Evolutionary conservation across 257 asterid species (phyloP).

Genomic region (Primulina huaijiensis): DNA sequence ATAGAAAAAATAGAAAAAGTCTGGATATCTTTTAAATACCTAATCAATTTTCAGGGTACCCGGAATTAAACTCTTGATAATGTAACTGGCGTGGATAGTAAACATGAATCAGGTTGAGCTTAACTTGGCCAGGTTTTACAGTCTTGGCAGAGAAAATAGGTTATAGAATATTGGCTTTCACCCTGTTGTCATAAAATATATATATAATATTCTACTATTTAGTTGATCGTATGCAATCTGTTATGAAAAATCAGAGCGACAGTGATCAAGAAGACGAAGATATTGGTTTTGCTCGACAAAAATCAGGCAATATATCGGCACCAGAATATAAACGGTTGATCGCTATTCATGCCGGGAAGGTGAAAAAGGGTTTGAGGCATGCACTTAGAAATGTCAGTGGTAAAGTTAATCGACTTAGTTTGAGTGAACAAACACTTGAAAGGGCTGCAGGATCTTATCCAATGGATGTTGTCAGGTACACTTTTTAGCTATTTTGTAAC

Average conservation of each 20-base stretch:
- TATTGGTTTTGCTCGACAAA: constrained; percentile 23
- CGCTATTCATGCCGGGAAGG: constrained; percentile 56
- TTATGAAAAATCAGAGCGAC: constrained; percentile 36
- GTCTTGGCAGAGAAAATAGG: neutral
- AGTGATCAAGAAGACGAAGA: constrained; percentile 38
- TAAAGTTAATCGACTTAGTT: constrained; percentile 66
- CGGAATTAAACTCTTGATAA: neutral
- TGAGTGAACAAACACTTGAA: constrained; percentile 76
- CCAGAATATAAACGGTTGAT: constrained; percentile 62
- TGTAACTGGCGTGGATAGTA: neutral
- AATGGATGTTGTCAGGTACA: constrained; percentile 57
- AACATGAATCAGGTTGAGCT: neutral
- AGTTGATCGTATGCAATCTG: neutral
- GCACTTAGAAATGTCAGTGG: constrained; percentile 45
- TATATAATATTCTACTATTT: neutral
- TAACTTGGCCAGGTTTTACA: neutral
- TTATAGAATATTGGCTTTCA: neutral
- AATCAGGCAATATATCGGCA: constrained; percentile 20
- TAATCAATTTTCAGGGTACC: too few species aligned
- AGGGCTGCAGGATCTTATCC: constrained; percentile 63
- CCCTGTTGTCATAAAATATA: neutral
- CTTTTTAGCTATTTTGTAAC: neutral
- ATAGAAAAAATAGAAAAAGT: too few species aligned
- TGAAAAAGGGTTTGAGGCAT: constrained; percentile 59
- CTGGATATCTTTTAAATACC: neutral